Percentiles rank a stretch among this genome's conserved stretches.
phyloP scores from a whole-genome alignment of 441 rosid genomes.

The Erodium moschatum region DNA sequence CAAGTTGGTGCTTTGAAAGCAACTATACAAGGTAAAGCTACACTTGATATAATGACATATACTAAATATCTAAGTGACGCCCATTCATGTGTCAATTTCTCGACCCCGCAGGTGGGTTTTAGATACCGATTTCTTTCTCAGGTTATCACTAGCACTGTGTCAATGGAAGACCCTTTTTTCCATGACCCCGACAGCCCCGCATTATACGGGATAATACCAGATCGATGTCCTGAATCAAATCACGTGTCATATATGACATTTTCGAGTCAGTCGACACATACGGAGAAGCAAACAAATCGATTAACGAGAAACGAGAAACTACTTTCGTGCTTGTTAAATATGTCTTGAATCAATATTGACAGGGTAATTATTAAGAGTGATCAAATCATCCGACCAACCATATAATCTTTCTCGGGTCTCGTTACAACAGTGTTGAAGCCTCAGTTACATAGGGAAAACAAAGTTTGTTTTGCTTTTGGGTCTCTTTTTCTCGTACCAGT shows the following conservation, averaged over 20 bases:
- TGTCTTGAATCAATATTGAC: too few species aligned
- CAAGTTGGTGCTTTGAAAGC: conserved; percentile 42
- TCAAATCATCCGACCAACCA: too few species aligned
- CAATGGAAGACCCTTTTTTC: conserved; percentile 54
- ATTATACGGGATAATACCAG: conserved; percentile 45
- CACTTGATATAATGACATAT: neutral
- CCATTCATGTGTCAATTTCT: neutral
- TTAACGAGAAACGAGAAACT: too few species aligned
- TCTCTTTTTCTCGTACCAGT: too few species aligned
- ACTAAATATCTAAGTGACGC: neutral
- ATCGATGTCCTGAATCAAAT: conserved; percentile 34
- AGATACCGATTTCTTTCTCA: conserved; percentile 61
- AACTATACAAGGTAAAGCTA: conserved; percentile 34
- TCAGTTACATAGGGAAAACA: too few species aligned
- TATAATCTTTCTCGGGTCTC: too few species aligned
- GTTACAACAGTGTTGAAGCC: too few species aligned
- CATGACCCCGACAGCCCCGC: conserved; percentile 48
- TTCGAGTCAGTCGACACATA: too few species aligned
- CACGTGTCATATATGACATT: conserved; percentile 23
- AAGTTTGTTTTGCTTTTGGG: too few species aligned
- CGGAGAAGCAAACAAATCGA: too few species aligned
- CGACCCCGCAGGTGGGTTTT: conserved; percentile 43
- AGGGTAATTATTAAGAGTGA: too few species aligned
- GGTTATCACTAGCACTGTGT: conserved; percentile 46
- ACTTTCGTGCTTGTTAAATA: too few species aligned